Evolutionary conservation across 2,329 filamentous ascomycete genomes (phyloP), one percentile per base, ranked within the genome.

Genomic region (Fusarium sp.): DNA sequence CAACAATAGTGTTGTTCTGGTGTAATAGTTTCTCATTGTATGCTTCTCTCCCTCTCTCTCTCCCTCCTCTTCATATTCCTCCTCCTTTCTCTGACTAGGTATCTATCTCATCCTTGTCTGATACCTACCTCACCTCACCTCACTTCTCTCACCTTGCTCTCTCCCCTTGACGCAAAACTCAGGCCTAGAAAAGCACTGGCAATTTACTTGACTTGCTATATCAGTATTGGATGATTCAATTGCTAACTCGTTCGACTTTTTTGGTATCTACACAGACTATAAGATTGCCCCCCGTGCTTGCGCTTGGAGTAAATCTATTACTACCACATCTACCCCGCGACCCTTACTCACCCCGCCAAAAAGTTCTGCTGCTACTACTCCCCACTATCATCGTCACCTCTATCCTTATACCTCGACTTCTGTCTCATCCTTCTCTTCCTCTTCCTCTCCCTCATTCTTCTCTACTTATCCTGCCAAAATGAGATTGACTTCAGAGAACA

Each of bases 401-500:
- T 65, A 62, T 68, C 36, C 30, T 39, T 51, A 64, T 62, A 64
- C 60, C 38, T 38, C 28, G 50, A 52, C 32, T 28, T 34, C n/a
- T 26, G 26, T 38, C 24, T 59, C 50, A 8, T 58, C 55, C 22
- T 51, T 42, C 65, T 68, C 45, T 26, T 66, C 61, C 9, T 61
- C 57, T 32, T 67, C 63, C 20, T 61, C 48, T 26, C 48, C 50
- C 67, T 70, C 52, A 80, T 82, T 82, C 71, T 80, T 83, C 75
- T 80, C 78, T 57, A 78, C 72, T 26, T 68, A 74, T 39, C 39
- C 74, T 63, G 74, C 81, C 62, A 76, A 73, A 58, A 83, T 79
- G 73, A 83, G 86, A 73, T 87, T 99, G 77, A 93, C 88, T 78
- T 87, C 93, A 79, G 88, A 94, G 83, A 98, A 96, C 87, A 97